phyloP scores from a whole-genome alignment of 2,329 filamentous ascomycete genomes.

The Lecanicillium sp. region DNA sequence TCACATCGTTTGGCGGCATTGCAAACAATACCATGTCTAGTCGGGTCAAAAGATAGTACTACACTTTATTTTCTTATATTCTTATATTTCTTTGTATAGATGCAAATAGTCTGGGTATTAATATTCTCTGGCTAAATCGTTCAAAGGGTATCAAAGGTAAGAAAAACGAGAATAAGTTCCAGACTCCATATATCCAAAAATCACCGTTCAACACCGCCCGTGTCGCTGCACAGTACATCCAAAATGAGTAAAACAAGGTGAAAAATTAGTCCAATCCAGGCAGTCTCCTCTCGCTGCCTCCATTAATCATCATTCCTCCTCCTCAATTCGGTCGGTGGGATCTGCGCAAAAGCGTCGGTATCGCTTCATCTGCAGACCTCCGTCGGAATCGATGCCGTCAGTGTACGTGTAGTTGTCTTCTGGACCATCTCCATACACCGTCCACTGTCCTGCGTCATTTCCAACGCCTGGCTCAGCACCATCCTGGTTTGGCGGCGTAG shows the following conservation, averaged over 20 bases:
- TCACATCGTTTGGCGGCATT: no score
- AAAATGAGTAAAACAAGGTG: no score
- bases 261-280: no score
- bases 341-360: conserved; percentile 26
- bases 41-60: no score
- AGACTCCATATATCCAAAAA: background rate
- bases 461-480: background rate
- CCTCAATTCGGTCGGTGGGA: conserved; percentile 27
- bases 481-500: conserved; percentile 29
- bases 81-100: no score
- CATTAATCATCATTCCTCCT: conserved; percentile 21
- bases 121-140: no score
- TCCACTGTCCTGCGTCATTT: conserved; percentile 3
- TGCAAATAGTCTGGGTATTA: no score
- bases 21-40: no score
- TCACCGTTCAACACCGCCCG: no score
- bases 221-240: no score
- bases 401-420: conserved; percentile 23
- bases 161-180: background rate
- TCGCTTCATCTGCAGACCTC: conserved; percentile 26
- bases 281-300: no score
- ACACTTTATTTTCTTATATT: no score
- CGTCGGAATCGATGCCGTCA: conserved; percentile 23
- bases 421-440: conserved; percentile 14
- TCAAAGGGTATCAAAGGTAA: background rate